Conservation (phyloP, 306 rosid species). For the Fragaria nilgerrensis region DNA sequence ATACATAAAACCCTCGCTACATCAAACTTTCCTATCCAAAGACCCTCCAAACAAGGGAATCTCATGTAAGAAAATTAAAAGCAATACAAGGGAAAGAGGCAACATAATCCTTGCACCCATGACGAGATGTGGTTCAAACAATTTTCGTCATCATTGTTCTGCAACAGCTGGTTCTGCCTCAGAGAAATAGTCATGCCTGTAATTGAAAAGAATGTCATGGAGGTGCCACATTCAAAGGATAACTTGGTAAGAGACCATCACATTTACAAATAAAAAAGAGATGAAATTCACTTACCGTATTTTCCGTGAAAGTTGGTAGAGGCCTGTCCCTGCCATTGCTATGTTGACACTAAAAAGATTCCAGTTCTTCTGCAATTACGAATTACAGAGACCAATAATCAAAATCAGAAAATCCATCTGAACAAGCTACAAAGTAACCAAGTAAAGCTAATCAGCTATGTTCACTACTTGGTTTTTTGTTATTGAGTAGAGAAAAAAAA, state of each 20-base stretch:
- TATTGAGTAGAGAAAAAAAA: not conserved
- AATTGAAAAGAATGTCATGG: conserved; percentile 4
- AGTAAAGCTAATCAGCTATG: not conserved
- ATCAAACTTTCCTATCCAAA: not conserved
- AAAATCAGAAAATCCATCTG: conserved; percentile 1
- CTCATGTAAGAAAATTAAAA: conserved; percentile 8
- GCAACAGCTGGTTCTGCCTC: conserved; percentile 47
- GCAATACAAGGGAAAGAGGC: conserved; percentile 9
- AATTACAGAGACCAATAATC: conserved; percentile 11
- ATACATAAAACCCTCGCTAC: not conserved
- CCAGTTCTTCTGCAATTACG: conserved; percentile 83
- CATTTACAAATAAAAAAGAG: not conserved
- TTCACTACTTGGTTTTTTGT: not conserved
- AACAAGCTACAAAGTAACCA: not conserved
- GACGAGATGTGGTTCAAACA: conserved; percentile 15
- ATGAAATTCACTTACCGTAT: conserved; percentile 45
- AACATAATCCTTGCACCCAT: conserved; percentile 5
- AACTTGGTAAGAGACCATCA: not conserved
- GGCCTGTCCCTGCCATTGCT: conserved; percentile 92
- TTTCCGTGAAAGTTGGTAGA: conserved; percentile 87
- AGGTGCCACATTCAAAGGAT: conserved; percentile 15
- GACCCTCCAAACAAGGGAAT: conserved; percentile 23
- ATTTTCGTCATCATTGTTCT: conserved; percentile 69
- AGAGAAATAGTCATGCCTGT: conserved; percentile 79
- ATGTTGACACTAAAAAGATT: conserved; percentile 81